phyloP scores from a whole-genome alignment of 306 rosid species.

The Vigna radiata region DNA sequence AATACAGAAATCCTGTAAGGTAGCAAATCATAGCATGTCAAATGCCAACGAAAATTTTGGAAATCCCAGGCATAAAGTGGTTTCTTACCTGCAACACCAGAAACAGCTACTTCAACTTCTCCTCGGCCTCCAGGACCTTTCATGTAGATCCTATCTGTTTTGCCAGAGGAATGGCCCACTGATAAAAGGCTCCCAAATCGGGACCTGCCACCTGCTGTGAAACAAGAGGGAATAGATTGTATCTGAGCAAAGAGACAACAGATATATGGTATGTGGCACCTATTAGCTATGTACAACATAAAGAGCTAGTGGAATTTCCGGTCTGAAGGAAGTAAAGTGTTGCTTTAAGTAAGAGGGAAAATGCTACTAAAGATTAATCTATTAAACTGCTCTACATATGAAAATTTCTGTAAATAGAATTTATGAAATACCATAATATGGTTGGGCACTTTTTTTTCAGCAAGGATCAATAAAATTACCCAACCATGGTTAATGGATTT shows the following conservation, averaged over 20 bases:
- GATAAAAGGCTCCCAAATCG: conserved; percentile 90
- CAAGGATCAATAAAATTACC: conserved; percentile 3
- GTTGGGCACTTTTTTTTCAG: neutral
- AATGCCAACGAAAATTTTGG: conserved; percentile 38
- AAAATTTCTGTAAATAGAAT: neutral
- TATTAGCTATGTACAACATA: conserved; percentile 31
- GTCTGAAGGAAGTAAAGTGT: conserved; percentile 21
- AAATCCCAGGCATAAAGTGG: conserved; percentile 31
- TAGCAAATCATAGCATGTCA: neutral
- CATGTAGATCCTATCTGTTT: conserved; percentile 93
- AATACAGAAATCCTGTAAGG: neutral
- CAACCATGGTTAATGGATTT: conserved; percentile 1
- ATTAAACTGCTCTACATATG: conserved; percentile 21
- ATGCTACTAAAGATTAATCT: conserved; percentile 33
- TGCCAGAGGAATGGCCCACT: conserved; percentile 70
- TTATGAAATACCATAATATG: neutral
- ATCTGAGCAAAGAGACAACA: conserved; percentile 43
- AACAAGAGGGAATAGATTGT: conserved; percentile 28
- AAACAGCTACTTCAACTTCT: conserved; percentile 99
- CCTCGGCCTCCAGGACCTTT: conserved; percentile 99
- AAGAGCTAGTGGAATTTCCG: conserved; percentile 31
- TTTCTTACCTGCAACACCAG: conserved; percentile 82
- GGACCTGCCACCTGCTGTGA: conserved; percentile 78
- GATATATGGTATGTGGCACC: conserved; percentile 27
- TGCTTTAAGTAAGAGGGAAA: conserved; percentile 29